phyloP scores from a whole-genome alignment of 768 basidiomycete species.

The Pulveroboletus sp. region DNA sequence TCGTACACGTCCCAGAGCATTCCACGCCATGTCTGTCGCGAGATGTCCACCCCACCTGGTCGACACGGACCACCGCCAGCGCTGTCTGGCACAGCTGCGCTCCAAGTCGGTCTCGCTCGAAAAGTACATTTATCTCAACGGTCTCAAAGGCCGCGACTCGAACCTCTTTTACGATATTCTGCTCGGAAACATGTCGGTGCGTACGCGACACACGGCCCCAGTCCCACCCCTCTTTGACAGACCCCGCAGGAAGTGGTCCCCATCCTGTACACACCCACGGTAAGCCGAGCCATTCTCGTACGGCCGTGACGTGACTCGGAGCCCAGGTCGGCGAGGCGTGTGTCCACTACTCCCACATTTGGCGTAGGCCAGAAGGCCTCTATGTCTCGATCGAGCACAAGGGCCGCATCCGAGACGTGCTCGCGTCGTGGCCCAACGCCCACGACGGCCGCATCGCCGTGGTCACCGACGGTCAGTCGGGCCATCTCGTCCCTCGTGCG shows the following conservation, averaged over 20 bases:
- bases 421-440: conserved; percentile 49
- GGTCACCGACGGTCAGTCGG: conserved; percentile 63
- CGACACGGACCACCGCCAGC: conserved; percentile 50
- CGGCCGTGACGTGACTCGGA: conserved; percentile 10
- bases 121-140: conserved; percentile 69
- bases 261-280: conserved; percentile 75
- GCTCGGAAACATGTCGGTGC: conserved; percentile 56
- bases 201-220: conserved; percentile 9
- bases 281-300: conserved; percentile 21
- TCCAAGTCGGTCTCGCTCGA: conserved; percentile 56
- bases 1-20: conserved; percentile 9
- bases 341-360: conserved; percentile 67
- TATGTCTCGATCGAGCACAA: conserved; percentile 66
- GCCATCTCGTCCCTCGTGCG: not conserved
- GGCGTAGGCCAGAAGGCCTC: conserved; percentile 58
- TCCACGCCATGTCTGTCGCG: conserved; percentile 28
- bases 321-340: conserved; percentile 67
- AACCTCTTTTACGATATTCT: conserved; percentile 66
- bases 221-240: conserved; percentile 2
- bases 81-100: conserved; percentile 57
- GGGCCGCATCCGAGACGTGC: conserved; percentile 57
- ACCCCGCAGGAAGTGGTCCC: conserved; percentile 52
- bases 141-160: conserved; percentile 60
- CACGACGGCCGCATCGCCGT: conserved; percentile 61
- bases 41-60: conserved; percentile 49